Evolutionary conservation across 208 protist genomes (phyloP), one percentile per base, ranked within the genome.

Genomic region (Herpetomonas samuelpessoai): DNA sequence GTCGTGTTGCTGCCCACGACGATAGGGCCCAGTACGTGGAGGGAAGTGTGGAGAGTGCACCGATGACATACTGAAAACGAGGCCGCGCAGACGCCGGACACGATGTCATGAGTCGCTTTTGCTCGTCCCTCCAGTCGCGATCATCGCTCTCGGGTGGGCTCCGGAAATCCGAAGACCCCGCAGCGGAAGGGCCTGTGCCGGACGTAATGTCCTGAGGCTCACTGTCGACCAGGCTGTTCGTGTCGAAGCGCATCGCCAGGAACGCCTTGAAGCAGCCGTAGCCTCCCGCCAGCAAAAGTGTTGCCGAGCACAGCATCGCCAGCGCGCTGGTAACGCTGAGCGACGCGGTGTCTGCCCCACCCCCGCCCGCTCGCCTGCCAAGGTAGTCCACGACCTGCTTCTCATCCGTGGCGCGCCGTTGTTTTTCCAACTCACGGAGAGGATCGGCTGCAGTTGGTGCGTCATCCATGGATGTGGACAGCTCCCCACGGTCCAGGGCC

Each of bases 251-350:
- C 53, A 82, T 57, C 28, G 55, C 62, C 7, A 60, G 52, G 52
- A 61, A 69, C 4, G 55, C 50, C 3, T 62, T 55, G 45, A 66
- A 51, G 57, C 71, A 70, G 35, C 28, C 49, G 39, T 71, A 65
- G 4, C 71, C 76, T 22, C 66, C 76, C 0, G 71, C 2, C 29
- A 27, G 31, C 29, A 77, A 56, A 7, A 82, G 24, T 21, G 64
- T 0, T 3, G 59, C 62, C 3, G 76, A 58, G 16, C 58, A 22
- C 12, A 66, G 22, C 48, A 82, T 71, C 19, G 65, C 51, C 2
- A 66, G 16, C 12, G 61, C 19, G 18, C 35, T 41, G 35, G 9
- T 14, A 41, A 14, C 35, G 14, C 35, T 41, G 9, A 41, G 35
- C 35, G 35, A 41, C 35, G 35, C 35, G 35, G 35, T 41, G 35